These are phyloP conservation scores for Ceratobasidium sp. DNA, from an alignment of 1,284 basidiomycete genomes.

Conservation along the genomic window DNA sequence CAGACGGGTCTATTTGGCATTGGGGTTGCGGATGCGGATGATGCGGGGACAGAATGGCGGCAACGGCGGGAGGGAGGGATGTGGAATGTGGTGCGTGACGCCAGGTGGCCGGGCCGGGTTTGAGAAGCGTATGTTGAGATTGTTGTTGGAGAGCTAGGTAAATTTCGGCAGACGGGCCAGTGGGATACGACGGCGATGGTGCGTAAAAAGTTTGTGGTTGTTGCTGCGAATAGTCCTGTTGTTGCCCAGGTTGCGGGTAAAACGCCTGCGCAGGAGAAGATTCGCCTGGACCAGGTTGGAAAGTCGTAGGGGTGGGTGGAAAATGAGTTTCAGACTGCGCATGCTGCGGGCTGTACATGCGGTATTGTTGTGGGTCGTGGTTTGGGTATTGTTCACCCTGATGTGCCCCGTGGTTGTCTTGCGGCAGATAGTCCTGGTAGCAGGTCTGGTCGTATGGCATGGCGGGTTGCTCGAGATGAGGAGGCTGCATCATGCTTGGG, in stretches of 20 bases:
- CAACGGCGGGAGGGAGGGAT: slow-evolving; percentile 10
- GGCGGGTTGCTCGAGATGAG: slow-evolving; percentile 17
- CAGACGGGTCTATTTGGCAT: slow-evolving; percentile 14
- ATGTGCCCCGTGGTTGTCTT: background rate
- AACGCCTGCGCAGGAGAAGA: slow-evolving; percentile 3
- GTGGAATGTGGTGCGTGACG: slow-evolving; percentile 31
- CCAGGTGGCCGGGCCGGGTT: slow-evolving; percentile 23
- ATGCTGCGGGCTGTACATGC: slow-evolving; percentile 6
- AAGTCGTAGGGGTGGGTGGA: slow-evolving; percentile 18
- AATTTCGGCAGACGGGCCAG: background rate
- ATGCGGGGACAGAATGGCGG: slow-evolving; percentile 7
- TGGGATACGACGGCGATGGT: slow-evolving; percentile 2
- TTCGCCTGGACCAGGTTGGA: background rate
- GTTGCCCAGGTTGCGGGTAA: background rate
- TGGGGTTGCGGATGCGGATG: background rate
- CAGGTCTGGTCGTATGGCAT: slow-evolving; percentile 12
- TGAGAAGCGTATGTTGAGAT: slow-evolving; percentile 12
- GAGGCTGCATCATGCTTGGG: background rate
- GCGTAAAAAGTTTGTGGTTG: slow-evolving; percentile 15
- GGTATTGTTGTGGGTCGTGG: background rate
- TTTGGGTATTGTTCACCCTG: background rate
- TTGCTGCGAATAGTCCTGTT: slow-evolving; percentile 9
- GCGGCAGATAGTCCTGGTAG: background rate
- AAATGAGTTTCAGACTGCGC: slow-evolving; percentile 7
- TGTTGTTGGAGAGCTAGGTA: slow-evolving; percentile 4